phyloP scores from a whole-genome alignment of 208 protist genomes.

The Herpetomonas tarakana region DNA sequence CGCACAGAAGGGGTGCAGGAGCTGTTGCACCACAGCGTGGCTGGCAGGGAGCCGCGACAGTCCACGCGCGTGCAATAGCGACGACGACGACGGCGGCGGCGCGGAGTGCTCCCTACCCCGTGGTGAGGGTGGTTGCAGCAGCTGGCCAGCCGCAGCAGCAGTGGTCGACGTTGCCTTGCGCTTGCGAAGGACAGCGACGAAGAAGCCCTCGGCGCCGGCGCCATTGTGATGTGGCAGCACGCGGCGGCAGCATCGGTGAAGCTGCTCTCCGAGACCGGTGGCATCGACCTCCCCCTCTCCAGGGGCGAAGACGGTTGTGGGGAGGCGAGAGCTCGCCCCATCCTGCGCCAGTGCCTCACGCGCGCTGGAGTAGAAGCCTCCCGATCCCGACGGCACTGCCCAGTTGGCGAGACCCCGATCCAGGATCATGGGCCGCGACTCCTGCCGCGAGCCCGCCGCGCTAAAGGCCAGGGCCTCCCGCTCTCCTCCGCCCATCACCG shows the following conservation, averaged over 20 bases:
- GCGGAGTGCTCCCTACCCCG: neutral
- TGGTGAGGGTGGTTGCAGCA: too few species aligned
- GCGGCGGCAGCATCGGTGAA: conserved; percentile 46
- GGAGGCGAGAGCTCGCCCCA: conserved; percentile 11
- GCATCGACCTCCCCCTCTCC: conserved; percentile 1
- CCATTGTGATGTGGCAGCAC: conserved; percentile 67
- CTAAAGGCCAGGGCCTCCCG: neutral
- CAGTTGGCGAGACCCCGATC: conserved; percentile 41
- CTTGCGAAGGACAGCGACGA: conserved; percentile 53
- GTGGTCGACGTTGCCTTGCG: neutral
- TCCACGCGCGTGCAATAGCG: neutral
- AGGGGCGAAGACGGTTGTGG: conserved; percentile 38
- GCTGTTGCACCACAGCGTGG: neutral
- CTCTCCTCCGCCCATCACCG: neutral
- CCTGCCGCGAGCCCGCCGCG: neutral
- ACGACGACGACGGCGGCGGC: neutral
- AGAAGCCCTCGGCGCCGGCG: conserved; percentile 71
- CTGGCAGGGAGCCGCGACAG: neutral
- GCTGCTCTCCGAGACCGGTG: conserved; percentile 9
- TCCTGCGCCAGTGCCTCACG: conserved; percentile 38
- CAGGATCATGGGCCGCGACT: conserved; percentile 18
- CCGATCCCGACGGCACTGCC: conserved; percentile 55
- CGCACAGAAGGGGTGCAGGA: conserved; percentile 4
- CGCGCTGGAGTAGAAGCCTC: conserved; percentile 44
- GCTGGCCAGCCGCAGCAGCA: neutral